phyloP scores from a whole-genome alignment of 148 eudicot species.

The Nyssa sinensis region DNA sequence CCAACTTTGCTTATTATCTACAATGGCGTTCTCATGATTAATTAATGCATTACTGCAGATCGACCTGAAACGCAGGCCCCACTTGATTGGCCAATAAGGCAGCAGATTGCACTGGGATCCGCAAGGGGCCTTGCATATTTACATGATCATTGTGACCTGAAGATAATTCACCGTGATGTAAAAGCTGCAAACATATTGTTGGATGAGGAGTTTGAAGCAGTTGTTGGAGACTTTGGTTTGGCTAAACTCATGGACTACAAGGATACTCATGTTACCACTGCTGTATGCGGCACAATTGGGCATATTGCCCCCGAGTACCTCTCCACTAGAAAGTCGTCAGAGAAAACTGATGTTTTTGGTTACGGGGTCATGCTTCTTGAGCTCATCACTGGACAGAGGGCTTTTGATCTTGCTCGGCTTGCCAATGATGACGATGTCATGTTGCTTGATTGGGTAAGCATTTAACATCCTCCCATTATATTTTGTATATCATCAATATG shows the following conservation, averaged over 20 bases:
- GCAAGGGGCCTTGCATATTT: conserved; percentile 64
- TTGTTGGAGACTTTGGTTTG: conserved; percentile 65
- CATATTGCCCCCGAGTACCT: conserved; percentile 71
- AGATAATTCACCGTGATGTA: conserved; percentile 67
- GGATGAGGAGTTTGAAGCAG: conserved; percentile 71
- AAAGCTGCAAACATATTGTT: conserved; percentile 67
- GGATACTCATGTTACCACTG: conserved; percentile 66
- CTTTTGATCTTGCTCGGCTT: conserved; percentile 63
- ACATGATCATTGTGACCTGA: conserved; percentile 60
- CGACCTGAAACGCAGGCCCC: conserved; percentile 41
- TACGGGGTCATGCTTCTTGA: conserved; percentile 73
- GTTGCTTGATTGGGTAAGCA: conserved; percentile 63
- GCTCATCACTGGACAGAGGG: conserved; percentile 63
- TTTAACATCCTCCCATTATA: conserved; percentile 8
- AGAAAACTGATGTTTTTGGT: conserved; percentile 64
- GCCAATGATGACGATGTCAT: conserved; percentile 58
- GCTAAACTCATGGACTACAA: conserved; percentile 64
- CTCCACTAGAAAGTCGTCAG: conserved; percentile 57
- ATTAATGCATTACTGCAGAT: conserved; percentile 31
- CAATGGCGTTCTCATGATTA: conserved; percentile 1
- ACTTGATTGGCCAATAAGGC: conserved; percentile 56
- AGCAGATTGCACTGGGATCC: conserved; percentile 53
- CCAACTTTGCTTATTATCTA: conserved; percentile 3
- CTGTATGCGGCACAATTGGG: conserved; percentile 62
- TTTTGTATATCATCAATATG: neutral